Base-by-base conservation (phyloP, 495 filamentous ascomycete genomes). In the Penicillium bovifimosum region DNA sequence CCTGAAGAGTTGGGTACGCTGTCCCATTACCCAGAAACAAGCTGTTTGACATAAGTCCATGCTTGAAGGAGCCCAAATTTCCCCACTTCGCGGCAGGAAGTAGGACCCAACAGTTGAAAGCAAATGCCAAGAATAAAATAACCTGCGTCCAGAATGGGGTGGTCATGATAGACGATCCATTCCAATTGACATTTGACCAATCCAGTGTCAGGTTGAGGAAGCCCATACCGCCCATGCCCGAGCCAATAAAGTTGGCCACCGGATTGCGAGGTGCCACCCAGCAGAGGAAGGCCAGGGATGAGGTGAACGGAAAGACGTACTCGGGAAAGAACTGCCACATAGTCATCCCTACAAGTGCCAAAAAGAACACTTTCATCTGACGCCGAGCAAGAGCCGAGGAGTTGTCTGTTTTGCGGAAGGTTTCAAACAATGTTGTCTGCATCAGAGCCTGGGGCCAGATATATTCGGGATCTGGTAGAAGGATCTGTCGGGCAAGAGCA, bases 271-370 rank as follows among this genome's bases (percentile, higher is more conserved):
- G 79, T 6, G 80, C 79, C 11, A 83, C 77, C 80, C 80, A 81
- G 65, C 80, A 83, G n/a, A 83, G 69, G 44, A 81, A 81, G 2
- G 80, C 77, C 9, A 83, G 65, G 0, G 80, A 83, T n/a, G 71
- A 75, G 10, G 77, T 60, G 50, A 81, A 76, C 0, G 78, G 79
- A 53, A 83, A 83, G 11, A 76, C 71, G 40, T 76, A 81, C 52
- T 83, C 79, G 3, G 79, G 80, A 2, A 83, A 64, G 50, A 83
- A 83, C 47, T 83, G 78, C 80, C 80, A 83, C 1, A 80, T 51
- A 0, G 73, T 77, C 59, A 79, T 70, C 9, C 70, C 79, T 1
- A 74, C 40, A 9, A 83, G 64, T 2, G 72, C 66, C 26, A 71
- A 62, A 59, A 78, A 81, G 63, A 83, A 83, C 0, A 80, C 67